Evolutionary conservation across 352 stramenopile species (phyloP), one percentile per base, ranked within the genome.

Genomic region (Phytophthora brassicae): DNA sequence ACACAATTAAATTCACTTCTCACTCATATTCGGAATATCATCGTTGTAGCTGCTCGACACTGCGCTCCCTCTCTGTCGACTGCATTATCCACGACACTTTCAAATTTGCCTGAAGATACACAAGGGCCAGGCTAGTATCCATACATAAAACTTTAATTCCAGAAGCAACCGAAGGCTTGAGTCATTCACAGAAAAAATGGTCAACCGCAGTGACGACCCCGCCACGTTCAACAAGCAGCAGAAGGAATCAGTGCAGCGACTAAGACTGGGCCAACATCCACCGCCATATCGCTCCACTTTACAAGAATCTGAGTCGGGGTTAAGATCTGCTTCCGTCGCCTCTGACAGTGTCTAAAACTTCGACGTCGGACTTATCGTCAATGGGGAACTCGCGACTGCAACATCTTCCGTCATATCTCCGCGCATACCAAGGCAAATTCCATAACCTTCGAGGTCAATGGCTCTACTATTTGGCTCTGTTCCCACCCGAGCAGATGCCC

Each of bases 391-490:
- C 50, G 3, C 48, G 38, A 19, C 28, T 29, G 33, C 51, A 52
- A 22, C 49, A 64, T 20, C 59, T 77, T 45, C 68, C 64, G 43
- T 26, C 56, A 11, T 52, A 60, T 33, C 45, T 77, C 4, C 60
- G 64, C 17, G 59, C 56, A 8, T 63, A 60, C 22, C 71, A 85
- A 29, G 76, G 75, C 17, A 66, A 43, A 6, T 79, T 86, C 63
- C 53, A 61, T 33, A 86, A 84, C 62, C 50, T 54, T 8, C 60
- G 78, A 28, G 43, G 55, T 0, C 75, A 82, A 46, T 64, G 65
- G 41, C 70, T 86, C 38, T 82, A 74, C 45, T 84, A 86, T 56
- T 72, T 70, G 33, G 45, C 64, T 14, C 65, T 86, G 26, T 84
- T 84, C 54, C 75, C 78, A 1, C 58, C 74, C 12, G 42, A 66